Evolutionary conservation across 1,284 basidiomycete genomes (phyloP), one percentile per base, ranked within the genome.

Genomic region (Neonothopanus nambi): DNA sequence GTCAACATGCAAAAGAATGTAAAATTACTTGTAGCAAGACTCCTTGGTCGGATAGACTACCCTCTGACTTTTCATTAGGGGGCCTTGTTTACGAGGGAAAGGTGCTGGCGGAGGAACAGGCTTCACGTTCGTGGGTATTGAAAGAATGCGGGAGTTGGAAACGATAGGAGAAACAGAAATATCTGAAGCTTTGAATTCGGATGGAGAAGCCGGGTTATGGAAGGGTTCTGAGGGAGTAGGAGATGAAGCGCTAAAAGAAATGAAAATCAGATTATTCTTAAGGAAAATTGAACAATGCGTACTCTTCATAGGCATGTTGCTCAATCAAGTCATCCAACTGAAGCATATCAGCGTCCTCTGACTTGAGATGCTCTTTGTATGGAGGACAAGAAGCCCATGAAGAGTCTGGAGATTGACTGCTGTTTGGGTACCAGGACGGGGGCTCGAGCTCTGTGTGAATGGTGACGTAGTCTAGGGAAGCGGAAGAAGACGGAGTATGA

Each of bases 241-340:
- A 59, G 46, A 57, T 55, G 30, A 53, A 51, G 61, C 33, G 61
- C 56, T 55, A 53, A 42, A 52, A 56, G 51, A 21, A 21, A 40
- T n/a, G 59, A 55, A 47, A 39, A 54, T 46, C 46, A 38, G 43
- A 46, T 51, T 38, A 37, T 23, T n/a, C 49, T 41, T 48, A 20
- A 18, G 18, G 28, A 23, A 7, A 21, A 33, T 33, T 3, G 30
- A 17, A 61, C n/a, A n/a, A n/a, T n/a, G 56, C 84, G 59, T 66
- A 90, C 87, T 89, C 85, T 59, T 87, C 84, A 64, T 85, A 87
- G 23, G 80, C 82, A 61, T 84, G 79, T 56, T 82, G 79, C 59
- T 87, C 83, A 50, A 90, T 77, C 44, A 91, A 70, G 61, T 91
- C 89, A 60, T 88, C 84, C 38, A 91, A 68, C 30, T 76, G 74